Evolutionary conservation across 2,329 filamentous ascomycete genomes (phyloP).

Genomic region (Fusarium mundagurra): DNA sequence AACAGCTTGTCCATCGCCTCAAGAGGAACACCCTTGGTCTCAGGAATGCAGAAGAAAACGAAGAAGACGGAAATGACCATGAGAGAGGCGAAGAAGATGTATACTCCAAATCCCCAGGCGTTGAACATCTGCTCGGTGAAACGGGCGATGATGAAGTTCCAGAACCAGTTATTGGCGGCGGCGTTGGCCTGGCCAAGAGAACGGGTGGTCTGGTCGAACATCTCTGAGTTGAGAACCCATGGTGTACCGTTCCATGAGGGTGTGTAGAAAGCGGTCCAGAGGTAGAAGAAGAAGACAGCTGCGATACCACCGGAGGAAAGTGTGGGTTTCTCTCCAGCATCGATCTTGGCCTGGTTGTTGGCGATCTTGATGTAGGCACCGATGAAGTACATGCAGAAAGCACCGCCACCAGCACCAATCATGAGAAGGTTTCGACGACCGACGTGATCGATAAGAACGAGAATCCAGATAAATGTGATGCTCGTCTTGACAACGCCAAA

Average conservation of each 20-base stretch:
- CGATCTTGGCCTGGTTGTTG: constrained; percentile 52
- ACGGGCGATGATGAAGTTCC: constrained; percentile 74
- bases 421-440: constrained; percentile 69
- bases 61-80: constrained; percentile 68
- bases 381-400: constrained; percentile 72
- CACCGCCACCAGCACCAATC: constrained; percentile 70
- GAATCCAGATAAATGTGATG: constrained; percentile 74
- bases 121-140: constrained; percentile 74
- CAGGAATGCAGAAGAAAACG: constrained; percentile 70
- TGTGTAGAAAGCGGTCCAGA: constrained; percentile 69
- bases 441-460: constrained; percentile 72
- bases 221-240: constrained; percentile 80
- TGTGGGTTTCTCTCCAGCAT: constrained; percentile 43
- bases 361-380: constrained; percentile 58
- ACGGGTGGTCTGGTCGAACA: constrained; percentile 73
- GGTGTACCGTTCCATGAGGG: constrained; percentile 78
- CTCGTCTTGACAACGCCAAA: constrained; percentile 81
- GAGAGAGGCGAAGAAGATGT: constrained; percentile 74
- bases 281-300: constrained; percentile 74
- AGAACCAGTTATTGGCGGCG: constrained; percentile 77
- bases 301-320: constrained; percentile 65
- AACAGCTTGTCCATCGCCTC: constrained; percentile 74
- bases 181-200: constrained; percentile 78
- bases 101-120: constrained; percentile 69
- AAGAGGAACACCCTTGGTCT: constrained; percentile 73